Base-by-base conservation (phyloP, 805 yeast species). In the Lachancea lanzarotensis region DNA sequence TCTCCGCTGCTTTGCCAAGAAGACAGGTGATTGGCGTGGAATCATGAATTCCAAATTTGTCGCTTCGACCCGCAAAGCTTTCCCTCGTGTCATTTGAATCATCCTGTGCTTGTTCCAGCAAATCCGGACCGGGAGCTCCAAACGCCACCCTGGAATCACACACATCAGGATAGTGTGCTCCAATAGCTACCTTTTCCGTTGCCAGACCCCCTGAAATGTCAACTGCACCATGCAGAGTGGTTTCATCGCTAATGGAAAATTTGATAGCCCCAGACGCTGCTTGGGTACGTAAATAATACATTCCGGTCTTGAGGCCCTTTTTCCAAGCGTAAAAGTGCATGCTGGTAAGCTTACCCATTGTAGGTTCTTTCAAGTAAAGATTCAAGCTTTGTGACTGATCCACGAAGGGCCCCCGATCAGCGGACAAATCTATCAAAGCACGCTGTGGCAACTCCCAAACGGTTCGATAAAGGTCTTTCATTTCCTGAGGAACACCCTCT, bases 281-380 rank as follows among this genome's bases (percentile, higher is more conserved):
- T 73, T 87, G 95, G 2, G 98, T 89, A 67, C 97, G 81, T 66
- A 90, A 73, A 66, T 90, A 90, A 73, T 90, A 90, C 91, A 90
- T 89, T 55, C 98, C 98, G 8, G 98, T 90, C 75, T 90, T 90
- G 57, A 90, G 75, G 45, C 98, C 98, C 71, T 84, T 86, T 72
- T 84, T 84, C 98, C 98, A 90, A 34, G 95, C 96, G 64, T 90
- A 88, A 73, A 90, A 90, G 65, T 90, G 98, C 96, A 91, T 90
- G 53, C 90, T 79, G 9, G 97, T 90, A 59, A 90, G 76, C 66
- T 91, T 91, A 58, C 95, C 95, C 89, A 87, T 84, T 0, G 97
- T 88, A 45, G 96, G 96, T 45, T 79, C 79, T 60, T 75, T 78
- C 65, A 91, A 71, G 68, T 86, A 90, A 52, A 91, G 78, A 64